Evolutionary conservation across 2,329 filamentous ascomycete species (phyloP), one percentile per base, ranked within the genome.

Genomic region (Ceratocystiopsis minuta): DNA sequence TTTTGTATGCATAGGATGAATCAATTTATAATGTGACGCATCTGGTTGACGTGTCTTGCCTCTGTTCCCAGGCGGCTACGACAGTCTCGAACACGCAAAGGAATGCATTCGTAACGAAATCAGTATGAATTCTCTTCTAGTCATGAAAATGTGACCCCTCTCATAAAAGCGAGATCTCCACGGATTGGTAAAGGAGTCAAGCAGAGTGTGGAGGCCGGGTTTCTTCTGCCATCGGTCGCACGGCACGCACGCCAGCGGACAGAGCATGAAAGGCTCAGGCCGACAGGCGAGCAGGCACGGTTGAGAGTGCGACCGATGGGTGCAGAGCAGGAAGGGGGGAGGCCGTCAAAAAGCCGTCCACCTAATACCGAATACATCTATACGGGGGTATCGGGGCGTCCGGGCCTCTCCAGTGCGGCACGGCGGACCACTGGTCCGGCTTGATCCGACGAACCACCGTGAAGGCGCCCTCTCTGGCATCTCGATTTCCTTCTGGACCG

Each of bases 141-240:
- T 34, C 7, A 40, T 34, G 11, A 28, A 28, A 40, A 43, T 65
- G 57, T 65, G 43, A 64, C 62, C 63, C 61, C 55, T 57, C 52
- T 50, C 55, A 39, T 60, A 62, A 65, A 65, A 66, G 62, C 62
- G 54, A 60, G 54, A 53, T 54, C 61, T 58, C 60, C 49, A 60
- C 49, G 50, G 57, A 49, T 53, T 43, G 40, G 28, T 38, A 48
- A 52, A 47, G 53, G 54, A 63, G 60, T 49, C 57, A 57, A 58
- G 62, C 62, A 66, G 62, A 66, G 64, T 64, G 62, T 57, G 53
- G 58, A 61, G 62, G 62, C 56, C 46, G 45, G 47, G 18, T 43
- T 62, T 48, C 39, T 51, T 66, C 58, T 66, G 57, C 63, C 63
- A 66, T 56, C 51, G 31, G 52, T 55, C 59, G 59, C 65, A 63